Base-by-base conservation (phyloP, 441 rosid species). In the Erysimum pusillum region DNA sequence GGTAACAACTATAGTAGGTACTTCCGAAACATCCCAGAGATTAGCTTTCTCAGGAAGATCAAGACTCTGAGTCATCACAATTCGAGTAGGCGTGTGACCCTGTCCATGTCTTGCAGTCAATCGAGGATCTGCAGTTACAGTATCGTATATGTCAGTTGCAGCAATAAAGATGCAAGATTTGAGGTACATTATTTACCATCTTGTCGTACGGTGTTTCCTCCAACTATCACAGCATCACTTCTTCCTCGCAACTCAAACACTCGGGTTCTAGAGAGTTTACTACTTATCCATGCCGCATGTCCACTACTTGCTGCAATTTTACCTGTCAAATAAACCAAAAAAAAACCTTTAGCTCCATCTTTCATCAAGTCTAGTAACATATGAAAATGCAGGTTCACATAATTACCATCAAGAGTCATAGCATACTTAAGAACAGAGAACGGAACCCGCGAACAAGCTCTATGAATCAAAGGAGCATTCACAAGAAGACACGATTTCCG, bases 281-380 rank as follows among this genome's bases (percentile, higher is more conserved):
- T 88, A 71, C 96, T 95, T 85, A 92, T 90, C 99, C 99, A 95
- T 7, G 94, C 78, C 18, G 99, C 97, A 87, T 92, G 98, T 61
- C 99, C 98, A 76, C 89, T 90, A 63, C 85, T 90, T 65, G 96
- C 86, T 67, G 98, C 98, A 82, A 91, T 92, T 85, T 94, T 94
- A 69, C 98, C 96, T 94, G 4, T 32, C 63, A 15, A 49, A 35
- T 32, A 58, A 32, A 35, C 25, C 32, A 3, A 48, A 6, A 5
- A 34, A 22, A n/a, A 14, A 51, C 7, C 25, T 2, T 58, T 25
- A 38, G 22, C 63, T 42, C 1, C 14, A 76, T 13, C 34, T 18
- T 20, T 12, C 60, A 67, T 3, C 54, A 18, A 39, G 7, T 14
- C 11, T 39, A 44, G 6, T n/a, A 25, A 28, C 17, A 39, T 31